These are phyloP conservation scores for Macroventuria anomochaeta DNA, from an alignment of 2,329 filamentous ascomycete genomes.

Conservation along the genomic window DNA sequence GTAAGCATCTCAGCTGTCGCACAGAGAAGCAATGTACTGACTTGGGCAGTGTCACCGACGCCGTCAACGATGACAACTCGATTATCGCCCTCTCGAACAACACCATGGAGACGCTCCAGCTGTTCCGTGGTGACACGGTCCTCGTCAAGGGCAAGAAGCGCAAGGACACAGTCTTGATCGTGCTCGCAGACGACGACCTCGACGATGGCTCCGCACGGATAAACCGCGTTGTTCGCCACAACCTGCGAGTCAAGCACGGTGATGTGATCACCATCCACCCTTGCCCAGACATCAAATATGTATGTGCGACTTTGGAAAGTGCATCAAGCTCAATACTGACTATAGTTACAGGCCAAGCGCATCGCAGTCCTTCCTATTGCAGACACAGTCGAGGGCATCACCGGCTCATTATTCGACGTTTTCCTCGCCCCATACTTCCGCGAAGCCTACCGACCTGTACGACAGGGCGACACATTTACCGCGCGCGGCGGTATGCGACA, in stretches of 20 bases:
- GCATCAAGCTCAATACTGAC: conserved; percentile 22
- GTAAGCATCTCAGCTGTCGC: conserved; percentile 60
- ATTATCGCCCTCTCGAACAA: conserved; percentile 98
- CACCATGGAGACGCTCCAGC: conserved; percentile 97
- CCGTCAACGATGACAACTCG: conserved; percentile 99
- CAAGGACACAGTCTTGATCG: conserved; percentile 98
- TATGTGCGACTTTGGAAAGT: conserved; percentile 58
- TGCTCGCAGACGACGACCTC: conserved; percentile 95
- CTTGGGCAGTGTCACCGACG: conserved; percentile 84
- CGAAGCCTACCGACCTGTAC: conserved; percentile 95
- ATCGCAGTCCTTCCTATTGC: conserved; percentile 98
- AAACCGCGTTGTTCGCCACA: conserved; percentile 98
- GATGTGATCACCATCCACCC: conserved; percentile 97
- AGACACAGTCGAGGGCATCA: conserved; percentile 96
- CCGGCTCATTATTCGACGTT: conserved; percentile 96
- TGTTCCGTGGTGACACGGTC: conserved; percentile 98
- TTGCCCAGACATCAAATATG: conserved; percentile 99
- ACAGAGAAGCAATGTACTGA: conserved; percentile 34
- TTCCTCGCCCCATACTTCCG: conserved; percentile 99
- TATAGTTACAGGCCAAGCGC: conserved; percentile 79
- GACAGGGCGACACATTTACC: conserved; percentile 97
- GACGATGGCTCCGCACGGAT: conserved; percentile 97
- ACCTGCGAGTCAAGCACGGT: conserved; percentile 96
- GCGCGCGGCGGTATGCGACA: conserved; percentile 98
- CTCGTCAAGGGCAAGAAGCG: conserved; percentile 99